Percentiles rank a stretch among this genome's conserved stretches.
phyloP scores from a whole-genome alignment of 2,329 filamentous ascomycete species.

The Thelonectria olida region DNA sequence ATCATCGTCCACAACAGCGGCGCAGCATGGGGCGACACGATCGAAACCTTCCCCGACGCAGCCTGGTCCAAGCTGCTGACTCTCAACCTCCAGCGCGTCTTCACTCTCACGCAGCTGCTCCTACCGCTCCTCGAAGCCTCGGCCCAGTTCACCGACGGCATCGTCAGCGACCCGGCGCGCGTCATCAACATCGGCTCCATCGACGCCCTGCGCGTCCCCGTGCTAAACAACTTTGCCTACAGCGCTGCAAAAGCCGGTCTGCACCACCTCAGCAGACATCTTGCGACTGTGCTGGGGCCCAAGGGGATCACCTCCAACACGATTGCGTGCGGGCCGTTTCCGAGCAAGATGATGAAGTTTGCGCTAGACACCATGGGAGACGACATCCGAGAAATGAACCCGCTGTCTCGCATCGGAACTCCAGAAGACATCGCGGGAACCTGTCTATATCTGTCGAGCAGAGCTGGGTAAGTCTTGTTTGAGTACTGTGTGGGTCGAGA shows the following conservation, averaged over 20 bases:
- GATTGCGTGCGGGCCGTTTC: constrained; percentile 76
- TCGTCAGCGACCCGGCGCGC: constrained; percentile 58
- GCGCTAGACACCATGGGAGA: constrained; percentile 65
- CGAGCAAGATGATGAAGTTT: constrained; percentile 74
- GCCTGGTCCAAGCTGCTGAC: constrained; percentile 69
- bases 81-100: constrained; percentile 74
- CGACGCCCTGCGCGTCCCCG: constrained; percentile 69
- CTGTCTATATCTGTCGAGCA: constrained; percentile 74
- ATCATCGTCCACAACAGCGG: constrained; percentile 74
- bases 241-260: constrained; percentile 70
- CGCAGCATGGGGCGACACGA: constrained; percentile 69
- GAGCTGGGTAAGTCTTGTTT: constrained; percentile 62
- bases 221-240: constrained; percentile 69
- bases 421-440: constrained; percentile 76
- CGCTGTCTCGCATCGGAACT: constrained; percentile 72
- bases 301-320: constrained; percentile 72
- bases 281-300: constrained; percentile 68
- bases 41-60: constrained; percentile 66
- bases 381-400: constrained; percentile 65
- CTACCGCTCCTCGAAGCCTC: constrained; percentile 63
- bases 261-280: constrained; percentile 68
- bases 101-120: constrained; percentile 70
- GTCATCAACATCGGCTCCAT: constrained; percentile 73
- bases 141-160: constrained; percentile 45
- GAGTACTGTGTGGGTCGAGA: constrained; percentile 40